Conservation (phyloP, 441 rosid species). For the Sinapis alba region DNA sequence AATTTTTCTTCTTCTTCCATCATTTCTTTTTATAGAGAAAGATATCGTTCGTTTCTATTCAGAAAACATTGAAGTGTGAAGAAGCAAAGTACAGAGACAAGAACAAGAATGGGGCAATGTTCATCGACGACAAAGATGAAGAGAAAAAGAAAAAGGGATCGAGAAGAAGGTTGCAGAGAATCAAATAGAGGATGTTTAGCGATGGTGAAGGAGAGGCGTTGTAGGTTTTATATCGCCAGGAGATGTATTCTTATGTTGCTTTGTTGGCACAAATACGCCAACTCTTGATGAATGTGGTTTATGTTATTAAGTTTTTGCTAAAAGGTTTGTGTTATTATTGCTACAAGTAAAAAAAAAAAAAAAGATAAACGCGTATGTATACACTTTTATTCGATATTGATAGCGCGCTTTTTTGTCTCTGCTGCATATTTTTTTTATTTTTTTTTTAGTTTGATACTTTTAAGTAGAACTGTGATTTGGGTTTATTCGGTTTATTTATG, state of each 20-base stretch:
- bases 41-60: background rate
- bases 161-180: slow-evolving; percentile 9
- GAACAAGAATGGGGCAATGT: slow-evolving; percentile 51
- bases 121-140: slow-evolving; percentile 31
- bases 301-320: no score
- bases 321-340: background rate
- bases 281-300: slow-evolving; percentile 34
- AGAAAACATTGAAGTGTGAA: slow-evolving; percentile 1
- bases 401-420: background rate
- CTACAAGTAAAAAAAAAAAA: background rate
- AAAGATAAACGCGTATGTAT: background rate
- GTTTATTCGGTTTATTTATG: background rate
- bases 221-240: slow-evolving; percentile 56
- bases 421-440: background rate
- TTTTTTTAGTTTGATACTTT: background rate
- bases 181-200: slow-evolving; percentile 41
- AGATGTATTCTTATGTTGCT: slow-evolving; percentile 58
- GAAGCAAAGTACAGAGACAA: slow-evolving; percentile 7
- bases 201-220: slow-evolving; percentile 49
- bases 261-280: slow-evolving; percentile 67
- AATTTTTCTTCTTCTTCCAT: slow-evolving; percentile 13
- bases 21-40: background rate
- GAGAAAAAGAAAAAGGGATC: slow-evolving; percentile 12
- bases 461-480: no score
- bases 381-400: no score